phyloP scores from a whole-genome alignment of 192 early-diverging fungal species.

The Mortierella claussenii region DNA sequence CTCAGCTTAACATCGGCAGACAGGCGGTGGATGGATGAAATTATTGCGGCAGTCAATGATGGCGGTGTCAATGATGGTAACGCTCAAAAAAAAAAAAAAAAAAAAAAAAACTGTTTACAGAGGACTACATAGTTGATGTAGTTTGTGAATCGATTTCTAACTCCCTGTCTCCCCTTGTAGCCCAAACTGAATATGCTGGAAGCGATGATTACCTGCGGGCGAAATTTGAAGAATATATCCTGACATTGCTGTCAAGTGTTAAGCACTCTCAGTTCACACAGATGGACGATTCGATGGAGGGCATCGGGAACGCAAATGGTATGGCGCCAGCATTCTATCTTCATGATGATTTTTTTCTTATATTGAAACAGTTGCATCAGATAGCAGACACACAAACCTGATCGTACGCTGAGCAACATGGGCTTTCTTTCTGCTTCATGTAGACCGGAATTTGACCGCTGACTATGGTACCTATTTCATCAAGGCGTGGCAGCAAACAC shows the following conservation, averaged over 20 bases:
- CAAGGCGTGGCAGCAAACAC: conserved; percentile 73
- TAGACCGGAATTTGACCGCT: conserved; percentile 64
- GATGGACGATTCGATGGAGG: conserved; percentile 30
- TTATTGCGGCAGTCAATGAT: conserved; percentile 70
- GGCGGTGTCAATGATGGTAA: conserved; percentile 68
- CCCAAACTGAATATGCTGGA: conserved; percentile 76
- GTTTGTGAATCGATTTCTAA: too few relatives aligned
- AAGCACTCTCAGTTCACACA: conserved; percentile 63
- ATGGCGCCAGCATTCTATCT: not conserved
- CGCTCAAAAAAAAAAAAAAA: too few relatives aligned
- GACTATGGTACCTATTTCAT: conserved; percentile 75
- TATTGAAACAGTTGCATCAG: not conserved
- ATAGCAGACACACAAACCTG: too few relatives aligned
- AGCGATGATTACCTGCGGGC: conserved; percentile 82
- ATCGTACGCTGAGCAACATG: too few relatives aligned
- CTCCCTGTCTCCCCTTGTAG: conserved; percentile 4
- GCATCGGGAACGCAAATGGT: conserved; percentile 32
- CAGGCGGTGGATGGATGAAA: conserved; percentile 82
- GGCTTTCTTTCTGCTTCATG: not conserved
- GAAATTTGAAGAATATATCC: conserved; percentile 79
- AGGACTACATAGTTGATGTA: too few relatives aligned
- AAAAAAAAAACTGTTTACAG: too few relatives aligned
- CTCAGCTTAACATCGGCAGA: conserved; percentile 75
- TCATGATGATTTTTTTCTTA: too few relatives aligned
- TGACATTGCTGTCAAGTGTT: conserved; percentile 72